These are phyloP conservation scores for Spergularia azorica DNA, from an alignment of 179 eudicot genomes.

Conservation along the genomic window DNA sequence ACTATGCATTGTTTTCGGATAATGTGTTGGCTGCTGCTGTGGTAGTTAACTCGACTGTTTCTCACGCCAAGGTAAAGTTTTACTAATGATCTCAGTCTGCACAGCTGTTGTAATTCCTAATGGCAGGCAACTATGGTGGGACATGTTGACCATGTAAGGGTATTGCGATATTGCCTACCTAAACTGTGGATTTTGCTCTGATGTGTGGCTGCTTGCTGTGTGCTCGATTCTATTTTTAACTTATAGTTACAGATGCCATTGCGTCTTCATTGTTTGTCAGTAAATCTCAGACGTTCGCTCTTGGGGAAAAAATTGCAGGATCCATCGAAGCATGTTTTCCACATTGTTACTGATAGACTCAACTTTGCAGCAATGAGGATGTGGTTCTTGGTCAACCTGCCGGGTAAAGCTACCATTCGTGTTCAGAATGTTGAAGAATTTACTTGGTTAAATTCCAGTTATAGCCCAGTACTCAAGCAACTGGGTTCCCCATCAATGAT, in stretches of 20 bases:
- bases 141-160: background rate
- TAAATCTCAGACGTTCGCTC: slow-evolving; percentile 4
- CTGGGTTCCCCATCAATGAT: slow-evolving; percentile 80
- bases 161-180: background rate
- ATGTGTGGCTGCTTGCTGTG: background rate
- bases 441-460: slow-evolving; percentile 91
- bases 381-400: slow-evolving; percentile 94
- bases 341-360: slow-evolving; percentile 88
- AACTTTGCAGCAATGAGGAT: slow-evolving; percentile 98
- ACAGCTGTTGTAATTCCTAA: background rate
- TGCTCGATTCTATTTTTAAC: background rate
- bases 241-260: background rate
- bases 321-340: slow-evolving; percentile 82
- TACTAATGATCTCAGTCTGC: background rate
- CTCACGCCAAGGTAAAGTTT: slow-evolving; percentile 74
- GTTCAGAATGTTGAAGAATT: slow-evolving; percentile 91
- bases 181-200: background rate
- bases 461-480: slow-evolving; percentile 92
- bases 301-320: slow-evolving; percentile 45
- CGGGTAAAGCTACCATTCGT: slow-evolving; percentile 69
- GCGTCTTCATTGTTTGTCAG: background rate
- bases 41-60: slow-evolving; percentile 86
- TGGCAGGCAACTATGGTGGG: background rate
- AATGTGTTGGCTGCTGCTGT: slow-evolving; percentile 89
- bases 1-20: slow-evolving; percentile 91